phyloP scores from a whole-genome alignment of 2,329 filamentous ascomycete genomes.

The Pseudocercospora musae region DNA sequence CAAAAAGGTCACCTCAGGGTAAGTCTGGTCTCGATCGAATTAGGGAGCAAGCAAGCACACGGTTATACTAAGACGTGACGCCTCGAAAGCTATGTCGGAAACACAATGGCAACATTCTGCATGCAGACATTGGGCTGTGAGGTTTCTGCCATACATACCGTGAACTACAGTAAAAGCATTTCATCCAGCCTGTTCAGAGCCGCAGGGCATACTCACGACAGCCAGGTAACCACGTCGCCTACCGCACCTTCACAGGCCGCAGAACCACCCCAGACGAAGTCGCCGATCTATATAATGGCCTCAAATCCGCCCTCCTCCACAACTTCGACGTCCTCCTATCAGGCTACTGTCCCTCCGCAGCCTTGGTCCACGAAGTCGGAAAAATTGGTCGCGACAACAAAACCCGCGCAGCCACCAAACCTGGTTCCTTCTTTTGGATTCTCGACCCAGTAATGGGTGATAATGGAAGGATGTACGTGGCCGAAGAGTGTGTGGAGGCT shows the following conservation, averaged over 20 bases:
- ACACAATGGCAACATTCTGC: slow-evolving; percentile 93
- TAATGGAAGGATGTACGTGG: slow-evolving; percentile 86
- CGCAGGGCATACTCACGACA: background rate
- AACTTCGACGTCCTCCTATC: slow-evolving; percentile 93
- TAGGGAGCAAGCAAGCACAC: slow-evolving; percentile 1
- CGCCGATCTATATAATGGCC: slow-evolving; percentile 74
- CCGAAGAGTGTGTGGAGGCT: slow-evolving; percentile 83
- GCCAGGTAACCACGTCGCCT: slow-evolving; percentile 90
- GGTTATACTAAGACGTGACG: slow-evolving; percentile 16
- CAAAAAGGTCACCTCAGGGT: slow-evolving; percentile 69
- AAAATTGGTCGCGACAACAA: slow-evolving; percentile 78
- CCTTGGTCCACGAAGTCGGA: slow-evolving; percentile 79
- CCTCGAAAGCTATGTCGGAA: slow-evolving; percentile 78
- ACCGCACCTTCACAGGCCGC: slow-evolving; percentile 82
- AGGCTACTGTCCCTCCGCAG: slow-evolving; percentile 87
- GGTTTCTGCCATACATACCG: slow-evolving; percentile 89
- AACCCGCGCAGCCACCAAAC: slow-evolving; percentile 57
- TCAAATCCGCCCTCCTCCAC: slow-evolving; percentile 78
- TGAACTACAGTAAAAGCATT: slow-evolving; percentile 84
- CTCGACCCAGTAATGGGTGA: slow-evolving; percentile 98
- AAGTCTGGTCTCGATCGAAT: slow-evolving; percentile 40
- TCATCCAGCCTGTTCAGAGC: background rate
- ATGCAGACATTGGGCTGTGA: slow-evolving; percentile 93
- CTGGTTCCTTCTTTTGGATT: slow-evolving; percentile 91
- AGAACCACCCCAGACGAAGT: slow-evolving; percentile 80